Conservation (phyloP, 257 asterid genomes). For the Asclepias syriaca region DNA sequence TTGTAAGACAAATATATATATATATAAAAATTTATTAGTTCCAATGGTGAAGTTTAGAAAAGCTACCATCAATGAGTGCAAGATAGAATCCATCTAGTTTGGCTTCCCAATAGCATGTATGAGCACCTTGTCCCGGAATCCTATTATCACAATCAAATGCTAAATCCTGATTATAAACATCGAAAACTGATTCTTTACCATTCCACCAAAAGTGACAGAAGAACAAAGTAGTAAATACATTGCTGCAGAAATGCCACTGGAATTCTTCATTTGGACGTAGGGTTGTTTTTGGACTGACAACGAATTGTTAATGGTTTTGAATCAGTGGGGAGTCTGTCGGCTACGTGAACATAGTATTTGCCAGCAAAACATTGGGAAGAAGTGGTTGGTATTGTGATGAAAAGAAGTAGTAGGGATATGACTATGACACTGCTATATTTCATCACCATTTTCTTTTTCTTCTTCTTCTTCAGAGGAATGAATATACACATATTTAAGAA, state of each 20-base stretch:
- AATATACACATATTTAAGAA: no score
- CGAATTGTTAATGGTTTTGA: background rate
- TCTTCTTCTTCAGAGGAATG: no score
- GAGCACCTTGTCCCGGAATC: background rate
- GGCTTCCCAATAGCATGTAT: background rate
- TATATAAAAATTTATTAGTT: no score
- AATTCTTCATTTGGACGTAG: background rate
- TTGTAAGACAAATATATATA: no score
- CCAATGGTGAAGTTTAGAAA: no score
- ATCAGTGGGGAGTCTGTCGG: background rate
- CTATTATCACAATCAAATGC: background rate
- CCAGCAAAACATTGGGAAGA: background rate
- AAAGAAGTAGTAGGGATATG: no score
- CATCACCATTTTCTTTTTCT: no score
- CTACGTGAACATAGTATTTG: background rate
- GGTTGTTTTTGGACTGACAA: conserved; percentile 8
- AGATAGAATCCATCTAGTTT: background rate
- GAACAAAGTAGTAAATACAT: background rate
- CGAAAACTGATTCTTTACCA: no score
- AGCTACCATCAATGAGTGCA: background rate
- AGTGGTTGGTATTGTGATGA: no score
- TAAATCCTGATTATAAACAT: background rate
- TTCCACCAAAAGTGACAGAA: background rate
- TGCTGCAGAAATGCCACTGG: background rate
- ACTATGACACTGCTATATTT: no score